Percentiles rank a stretch among this genome's conserved stretches.
Evolutionary conservation across 768 basidiomycete genomes (phyloP).

Genomic region (Cystofilobasidium bisporidii): DNA sequence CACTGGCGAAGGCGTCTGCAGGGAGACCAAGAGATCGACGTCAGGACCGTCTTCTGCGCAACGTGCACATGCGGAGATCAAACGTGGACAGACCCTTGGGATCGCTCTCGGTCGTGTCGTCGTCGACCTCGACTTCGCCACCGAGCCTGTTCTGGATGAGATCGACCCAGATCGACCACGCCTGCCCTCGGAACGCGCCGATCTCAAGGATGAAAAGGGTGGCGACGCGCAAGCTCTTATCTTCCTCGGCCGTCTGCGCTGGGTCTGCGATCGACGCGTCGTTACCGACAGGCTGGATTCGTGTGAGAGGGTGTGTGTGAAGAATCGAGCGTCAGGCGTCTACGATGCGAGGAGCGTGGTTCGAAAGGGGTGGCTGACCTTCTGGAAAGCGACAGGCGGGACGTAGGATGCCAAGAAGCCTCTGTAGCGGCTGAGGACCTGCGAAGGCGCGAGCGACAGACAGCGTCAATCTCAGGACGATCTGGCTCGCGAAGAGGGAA

Average conservation of each 20-base stretch:
- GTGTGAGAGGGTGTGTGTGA: no score
- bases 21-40: background rate
- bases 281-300: background rate
- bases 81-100: conserved; percentile 48
- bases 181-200: conserved; percentile 48
- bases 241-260: conserved; percentile 51
- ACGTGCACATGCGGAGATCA: no score
- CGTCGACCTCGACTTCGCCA: background rate
- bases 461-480: background rate
- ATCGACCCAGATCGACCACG: conserved; percentile 56
- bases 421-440: conserved; percentile 73
- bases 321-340: no score
- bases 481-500: no score
- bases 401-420: conserved; percentile 50
- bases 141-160: conserved; percentile 22
- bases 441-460: background rate
- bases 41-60: no score
- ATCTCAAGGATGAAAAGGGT: conserved; percentile 63
- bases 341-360: no score
- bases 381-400: conserved; percentile 26
- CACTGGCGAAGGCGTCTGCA: conserved; percentile 45
- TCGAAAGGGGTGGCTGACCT: no score
- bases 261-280: conserved; percentile 16
- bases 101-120: conserved; percentile 34
- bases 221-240: conserved; percentile 51